Conservation (phyloP, 208 protist genomes). For the Leishmania braziliensis region DNA sequence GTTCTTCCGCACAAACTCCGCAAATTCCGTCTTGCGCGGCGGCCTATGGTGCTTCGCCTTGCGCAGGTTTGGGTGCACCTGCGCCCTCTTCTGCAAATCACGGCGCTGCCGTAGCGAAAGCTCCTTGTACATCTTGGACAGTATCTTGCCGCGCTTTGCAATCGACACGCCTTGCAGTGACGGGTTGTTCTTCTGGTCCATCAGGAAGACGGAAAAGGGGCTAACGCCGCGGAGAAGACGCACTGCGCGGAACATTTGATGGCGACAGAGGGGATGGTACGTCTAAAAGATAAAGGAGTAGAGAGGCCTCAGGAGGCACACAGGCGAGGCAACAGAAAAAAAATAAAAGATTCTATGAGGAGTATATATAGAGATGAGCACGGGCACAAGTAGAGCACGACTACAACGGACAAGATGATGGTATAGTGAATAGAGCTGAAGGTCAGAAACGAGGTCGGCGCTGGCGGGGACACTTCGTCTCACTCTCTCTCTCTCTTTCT, state of each 20-base stretch:
- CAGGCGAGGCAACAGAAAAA: not conserved
- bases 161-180: slow-evolving; percentile 70
- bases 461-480: not conserved
- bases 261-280: not conserved
- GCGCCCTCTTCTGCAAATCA: slow-evolving; percentile 64
- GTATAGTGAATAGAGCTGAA: not conserved
- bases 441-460: not conserved
- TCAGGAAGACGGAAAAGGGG: slow-evolving; percentile 88
- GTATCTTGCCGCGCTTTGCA: slow-evolving; percentile 54
- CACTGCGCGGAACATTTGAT: slow-evolving; percentile 63
- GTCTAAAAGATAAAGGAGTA: slow-evolving; percentile 6
- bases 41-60: slow-evolving; percentile 25
- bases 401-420: not conserved
- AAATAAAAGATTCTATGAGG: not conserved
- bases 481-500: not conserved
- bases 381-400: not conserved
- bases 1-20: slow-evolving; percentile 77
- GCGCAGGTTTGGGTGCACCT: slow-evolving; percentile 58
- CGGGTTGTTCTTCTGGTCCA: slow-evolving; percentile 89
- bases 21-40: slow-evolving; percentile 45
- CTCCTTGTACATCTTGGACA: slow-evolving; percentile 88
- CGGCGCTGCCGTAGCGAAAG: slow-evolving; percentile 58
- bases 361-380: not conserved
- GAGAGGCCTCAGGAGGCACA: not conserved
- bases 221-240: slow-evolving; percentile 69